Evolutionary conservation across 2,329 filamentous ascomycete species (phyloP).

Genomic region (Calonectria montana): DNA sequence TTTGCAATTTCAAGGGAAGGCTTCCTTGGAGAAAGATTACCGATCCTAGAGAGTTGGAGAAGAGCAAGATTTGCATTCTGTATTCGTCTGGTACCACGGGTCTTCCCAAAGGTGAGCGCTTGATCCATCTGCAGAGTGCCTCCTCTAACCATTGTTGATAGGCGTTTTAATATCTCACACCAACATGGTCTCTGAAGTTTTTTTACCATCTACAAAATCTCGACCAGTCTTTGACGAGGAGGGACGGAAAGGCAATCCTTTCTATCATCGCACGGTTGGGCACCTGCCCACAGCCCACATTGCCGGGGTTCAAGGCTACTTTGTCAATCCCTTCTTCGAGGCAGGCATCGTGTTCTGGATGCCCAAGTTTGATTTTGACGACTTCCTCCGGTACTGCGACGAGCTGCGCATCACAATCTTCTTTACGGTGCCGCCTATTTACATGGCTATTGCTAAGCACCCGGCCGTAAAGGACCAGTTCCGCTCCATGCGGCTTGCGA

Average conservation of each 20-base stretch:
- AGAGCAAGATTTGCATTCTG: constrained; percentile 55
- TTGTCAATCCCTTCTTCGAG: constrained; percentile 54
- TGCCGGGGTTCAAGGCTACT: constrained; percentile 57
- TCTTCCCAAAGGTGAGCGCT: constrained; percentile 53
- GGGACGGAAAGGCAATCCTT: constrained; percentile 37
- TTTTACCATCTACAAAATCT: constrained; percentile 44
- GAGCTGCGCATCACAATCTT: constrained; percentile 64
- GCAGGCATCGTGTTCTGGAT: constrained; percentile 70
- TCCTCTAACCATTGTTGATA: constrained; percentile 5
- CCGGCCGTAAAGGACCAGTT: constrained; percentile 68
- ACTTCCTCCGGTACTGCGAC: constrained; percentile 65
- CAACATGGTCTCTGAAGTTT: constrained; percentile 55
- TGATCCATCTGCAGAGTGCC: neutral
- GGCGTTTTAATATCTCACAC: constrained; percentile 57
- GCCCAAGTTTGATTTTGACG: constrained; percentile 66
- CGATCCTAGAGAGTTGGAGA: constrained; percentile 56
- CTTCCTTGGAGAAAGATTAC: constrained; percentile 67
- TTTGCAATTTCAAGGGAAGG: constrained; percentile 46
- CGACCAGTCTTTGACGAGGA: constrained; percentile 45
- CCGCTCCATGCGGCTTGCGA: constrained; percentile 57
- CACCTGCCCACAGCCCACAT: constrained; percentile 61
- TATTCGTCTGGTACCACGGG: constrained; percentile 64
- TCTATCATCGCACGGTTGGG: constrained; percentile 50
- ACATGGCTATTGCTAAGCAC: constrained; percentile 67
- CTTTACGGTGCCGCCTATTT: constrained; percentile 72